Evolutionary conservation across 352 stramenopile genomes (phyloP), one percentile per base, ranked within the genome.

Genomic region (Phytophthora agathidicida): DNA sequence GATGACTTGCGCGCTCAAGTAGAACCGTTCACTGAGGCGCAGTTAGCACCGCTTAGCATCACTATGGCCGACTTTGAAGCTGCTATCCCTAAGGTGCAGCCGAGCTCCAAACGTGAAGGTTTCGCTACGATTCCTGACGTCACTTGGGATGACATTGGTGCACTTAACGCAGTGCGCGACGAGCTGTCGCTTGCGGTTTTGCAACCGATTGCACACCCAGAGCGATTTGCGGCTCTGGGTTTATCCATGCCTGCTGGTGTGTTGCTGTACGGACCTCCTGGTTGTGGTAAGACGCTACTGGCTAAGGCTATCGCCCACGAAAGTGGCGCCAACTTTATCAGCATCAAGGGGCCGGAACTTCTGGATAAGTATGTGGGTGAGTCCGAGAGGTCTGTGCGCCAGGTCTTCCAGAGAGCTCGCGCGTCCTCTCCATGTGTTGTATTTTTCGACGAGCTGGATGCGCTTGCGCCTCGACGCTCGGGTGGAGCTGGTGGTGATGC

Each of bases 381-480:
- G 77, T 98, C 88, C 28, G 98, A 99, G 73, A 85, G 93, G 27
- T 94, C 91, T 1, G 94, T 98, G 42, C 89, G 94, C 6, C 89
- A 97, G 54, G 94, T 99, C 1, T 99, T 99, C 80, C 92, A 98
- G 74, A 86, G 97, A 41, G 98, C 97, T n/a, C 80, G 97, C 2
- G 96, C 95, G 39, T 99, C 96, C 11, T 97, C 93, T 48, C 98
- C 98, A 3, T 99, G 98, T 71, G 96, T 99, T n/a, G 93, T 99
- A 11, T 99, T 99, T 76, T 99, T 99, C 51, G 98, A 99, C 56
- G 98, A 99, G 74, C 81, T 99, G 19, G 98, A 99, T 73, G 96
- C 96, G 26, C 71, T 99, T 13, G 98, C 92, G 57, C 98, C 97
- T 7, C 92, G 95, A 31, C 81, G 97, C 8, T 96, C 92, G 0